Conservation (phyloP, 75 land plant genomes). For the Sequoia sempervirens region DNA sequence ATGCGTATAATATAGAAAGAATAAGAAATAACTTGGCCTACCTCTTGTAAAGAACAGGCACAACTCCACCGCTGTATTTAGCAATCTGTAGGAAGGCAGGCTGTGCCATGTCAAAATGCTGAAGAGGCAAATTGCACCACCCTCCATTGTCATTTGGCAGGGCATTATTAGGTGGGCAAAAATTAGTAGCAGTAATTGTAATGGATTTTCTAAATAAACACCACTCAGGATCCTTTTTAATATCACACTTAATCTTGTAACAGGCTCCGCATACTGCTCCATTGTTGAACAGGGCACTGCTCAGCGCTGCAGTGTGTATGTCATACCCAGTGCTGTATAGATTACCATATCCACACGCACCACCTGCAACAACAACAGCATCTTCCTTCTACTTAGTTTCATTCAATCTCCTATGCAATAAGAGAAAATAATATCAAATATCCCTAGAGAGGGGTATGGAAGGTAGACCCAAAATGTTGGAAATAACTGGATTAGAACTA, state of each 20-base stretch:
- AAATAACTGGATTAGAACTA: no score
- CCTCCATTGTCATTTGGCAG: no score
- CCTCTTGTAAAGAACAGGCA: slow-evolving; percentile 44
- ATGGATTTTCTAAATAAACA: slow-evolving; percentile 39
- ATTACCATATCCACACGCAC: slow-evolving; percentile 23
- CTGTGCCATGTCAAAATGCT: no score
- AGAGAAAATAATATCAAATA: no score
- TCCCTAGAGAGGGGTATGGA: no score
- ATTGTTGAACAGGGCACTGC: slow-evolving; percentile 39
- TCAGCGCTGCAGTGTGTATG: slow-evolving; percentile 45
- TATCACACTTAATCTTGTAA: slow-evolving; percentile 46
- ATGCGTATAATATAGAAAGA: neutral
- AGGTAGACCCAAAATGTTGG: no score
- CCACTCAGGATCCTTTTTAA: slow-evolving; percentile 24
- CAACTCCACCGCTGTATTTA: slow-evolving; percentile 43
- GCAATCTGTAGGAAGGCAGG: slow-evolving; percentile 32
- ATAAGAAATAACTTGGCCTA: neutral
- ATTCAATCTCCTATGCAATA: no score
- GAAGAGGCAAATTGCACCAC: no score
- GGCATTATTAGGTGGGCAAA: no score
- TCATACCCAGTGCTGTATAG: slow-evolving; percentile 39
- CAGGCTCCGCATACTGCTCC: slow-evolving; percentile 55
- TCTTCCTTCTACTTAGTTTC: neutral
- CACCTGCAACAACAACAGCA: neutral
- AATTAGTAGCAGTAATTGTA: slow-evolving; percentile 23